phyloP scores from a whole-genome alignment of 441 rosid genomes.

The Adansonia madagascariensis region DNA sequence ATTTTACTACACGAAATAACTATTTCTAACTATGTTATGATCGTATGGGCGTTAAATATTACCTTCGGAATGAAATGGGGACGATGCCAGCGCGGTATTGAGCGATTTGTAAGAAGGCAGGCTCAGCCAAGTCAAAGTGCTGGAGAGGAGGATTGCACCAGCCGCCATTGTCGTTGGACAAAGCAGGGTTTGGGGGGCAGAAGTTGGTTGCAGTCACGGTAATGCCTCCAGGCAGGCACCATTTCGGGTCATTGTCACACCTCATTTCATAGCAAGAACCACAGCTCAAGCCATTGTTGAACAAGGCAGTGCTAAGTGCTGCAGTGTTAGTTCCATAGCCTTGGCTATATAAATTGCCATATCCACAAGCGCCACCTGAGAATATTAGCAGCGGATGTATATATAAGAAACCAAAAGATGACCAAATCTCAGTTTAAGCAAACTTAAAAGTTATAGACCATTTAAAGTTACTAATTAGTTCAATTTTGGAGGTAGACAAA shows the following conservation, averaged over 20 bases:
- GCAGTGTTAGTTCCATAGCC: conserved; percentile 96
- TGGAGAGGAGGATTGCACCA: conserved; percentile 98
- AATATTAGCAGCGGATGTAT: conserved; percentile 2
- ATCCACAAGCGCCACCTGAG: conserved; percentile 97
- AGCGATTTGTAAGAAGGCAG: conserved; percentile 87
- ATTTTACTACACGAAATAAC: neutral
- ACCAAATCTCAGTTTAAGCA: neutral
- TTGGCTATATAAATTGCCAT: conserved; percentile 86
- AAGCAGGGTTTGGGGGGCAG: conserved; percentile 82
- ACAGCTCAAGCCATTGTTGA: conserved; percentile 90
- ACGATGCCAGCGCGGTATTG: conserved; percentile 90
- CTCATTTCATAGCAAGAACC: conserved; percentile 90
- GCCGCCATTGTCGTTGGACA: conserved; percentile 82
- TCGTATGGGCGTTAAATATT: neutral
- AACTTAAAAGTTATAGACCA: neutral
- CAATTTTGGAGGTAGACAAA: neutral
- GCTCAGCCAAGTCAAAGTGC: conserved; percentile 91
- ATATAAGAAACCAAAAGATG: neutral
- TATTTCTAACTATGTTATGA: neutral
- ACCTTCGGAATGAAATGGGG: conserved; percentile 85
- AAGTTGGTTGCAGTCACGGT: conserved; percentile 89
- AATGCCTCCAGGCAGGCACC: conserved; percentile 83
- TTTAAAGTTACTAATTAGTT: neutral
- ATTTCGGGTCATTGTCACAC: conserved; percentile 70
- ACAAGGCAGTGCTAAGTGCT: conserved; percentile 87